These are phyloP conservation scores for Volvox africanus DNA, from an alignment of 139 green algal species.

Conservation along the genomic window DNA sequence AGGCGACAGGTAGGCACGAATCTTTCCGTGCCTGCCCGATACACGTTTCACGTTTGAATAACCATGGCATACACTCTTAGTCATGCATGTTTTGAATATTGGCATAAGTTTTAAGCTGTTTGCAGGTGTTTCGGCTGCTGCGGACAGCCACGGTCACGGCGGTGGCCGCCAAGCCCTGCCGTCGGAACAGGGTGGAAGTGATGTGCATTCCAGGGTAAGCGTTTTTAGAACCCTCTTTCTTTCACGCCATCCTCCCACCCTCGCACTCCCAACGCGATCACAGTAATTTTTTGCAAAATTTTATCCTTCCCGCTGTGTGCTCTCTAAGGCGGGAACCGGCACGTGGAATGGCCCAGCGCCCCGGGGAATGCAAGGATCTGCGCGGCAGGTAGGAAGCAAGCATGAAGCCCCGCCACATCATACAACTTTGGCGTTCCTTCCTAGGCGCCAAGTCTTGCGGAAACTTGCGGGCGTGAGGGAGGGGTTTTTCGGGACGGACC, in stretches of 20 bases:
- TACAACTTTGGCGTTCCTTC: too few species aligned
- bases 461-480: too few species aligned
- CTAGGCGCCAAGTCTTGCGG: too few species aligned
- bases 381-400: not conserved
- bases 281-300: too few species aligned
- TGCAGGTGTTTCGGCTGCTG: not conserved
- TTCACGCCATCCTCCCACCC: too few species aligned
- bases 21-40: not conserved
- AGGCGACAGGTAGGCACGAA: not conserved
- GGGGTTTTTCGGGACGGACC: too few species aligned
- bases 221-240: too few species aligned
- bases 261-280: too few species aligned
- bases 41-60: not conserved
- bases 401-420: too few species aligned
- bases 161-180: not conserved
- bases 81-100: too few species aligned
- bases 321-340: slow-evolving; percentile 68
- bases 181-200: slow-evolving; percentile 2
- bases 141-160: not conserved
- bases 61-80: too few species aligned
- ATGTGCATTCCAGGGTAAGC: slow-evolving; percentile 16
- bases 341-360: slow-evolving; percentile 88
- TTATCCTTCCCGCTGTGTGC: not conserved
- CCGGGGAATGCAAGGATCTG: slow-evolving; percentile 42
- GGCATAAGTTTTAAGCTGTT: not conserved